A percentile compares a stretch with the other conserved stretches of the same genome.
phyloP scores from a whole-genome alignment of 345 rosid species.

The Noccaea caerulescens region DNA sequence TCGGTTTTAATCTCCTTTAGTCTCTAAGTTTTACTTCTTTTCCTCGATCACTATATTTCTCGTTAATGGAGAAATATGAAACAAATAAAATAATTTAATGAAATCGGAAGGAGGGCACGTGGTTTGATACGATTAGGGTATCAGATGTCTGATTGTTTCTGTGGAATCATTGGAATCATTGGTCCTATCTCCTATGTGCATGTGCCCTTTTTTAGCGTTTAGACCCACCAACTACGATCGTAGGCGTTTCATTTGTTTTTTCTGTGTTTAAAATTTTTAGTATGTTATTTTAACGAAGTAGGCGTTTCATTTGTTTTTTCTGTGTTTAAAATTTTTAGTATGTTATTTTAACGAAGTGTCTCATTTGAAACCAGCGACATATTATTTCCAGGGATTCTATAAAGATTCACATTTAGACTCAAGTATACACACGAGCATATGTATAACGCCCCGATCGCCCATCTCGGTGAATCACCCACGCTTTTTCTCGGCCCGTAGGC shows the following conservation, averaged over 20 bases:
- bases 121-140: conserved; percentile 35
- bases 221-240: conserved; percentile 34
- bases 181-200: conserved; percentile 32
- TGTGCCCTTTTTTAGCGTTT: conserved; percentile 26
- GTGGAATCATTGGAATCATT: conserved; percentile 42
- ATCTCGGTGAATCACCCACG: too few relatives aligned
- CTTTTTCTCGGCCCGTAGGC: too few relatives aligned
- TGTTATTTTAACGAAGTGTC: conserved; percentile 18
- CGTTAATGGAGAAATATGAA: background rate
- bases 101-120: conserved; percentile 33
- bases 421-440: conserved; percentile 29
- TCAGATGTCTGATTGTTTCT: conserved; percentile 43
- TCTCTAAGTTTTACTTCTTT: background rate
- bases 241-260: conserved; percentile 14
- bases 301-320: conserved; percentile 15
- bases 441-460: too few relatives aligned
- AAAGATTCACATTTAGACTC: conserved; percentile 37
- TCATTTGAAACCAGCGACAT: conserved; percentile 38
- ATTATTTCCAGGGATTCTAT: conserved; percentile 30
- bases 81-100: background rate
- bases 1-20: background rate
- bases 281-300: conserved; percentile 13
- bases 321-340: conserved; percentile 3
- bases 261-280: conserved; percentile 5
- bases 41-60: background rate